These are phyloP conservation scores for Patellaria atrata DNA, from an alignment of 495 filamentous ascomycete species.

Conservation along the genomic window DNA sequence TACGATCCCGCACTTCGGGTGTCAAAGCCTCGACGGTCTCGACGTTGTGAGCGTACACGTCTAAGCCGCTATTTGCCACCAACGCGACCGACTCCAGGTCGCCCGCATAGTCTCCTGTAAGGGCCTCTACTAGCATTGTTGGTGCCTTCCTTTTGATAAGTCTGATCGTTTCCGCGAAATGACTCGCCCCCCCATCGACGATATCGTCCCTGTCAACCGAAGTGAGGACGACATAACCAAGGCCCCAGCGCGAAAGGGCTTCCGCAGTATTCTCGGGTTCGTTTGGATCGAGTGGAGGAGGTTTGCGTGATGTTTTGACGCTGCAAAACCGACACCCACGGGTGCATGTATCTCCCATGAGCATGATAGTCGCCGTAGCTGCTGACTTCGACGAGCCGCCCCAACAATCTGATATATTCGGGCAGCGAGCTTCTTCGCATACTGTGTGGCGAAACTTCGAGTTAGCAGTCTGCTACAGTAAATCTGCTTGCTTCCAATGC, in stretches of 20 bases:
- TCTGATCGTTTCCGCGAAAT: conserved; percentile 89
- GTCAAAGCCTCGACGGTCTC: conserved; percentile 90
- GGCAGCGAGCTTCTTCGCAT: conserved; percentile 93
- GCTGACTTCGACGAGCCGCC: conserved; percentile 74
- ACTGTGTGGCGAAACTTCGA: conserved; percentile 31
- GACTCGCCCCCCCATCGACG: conserved; percentile 69
- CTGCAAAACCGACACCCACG: conserved; percentile 93
- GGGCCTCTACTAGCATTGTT: conserved; percentile 77
- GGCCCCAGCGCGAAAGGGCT: conserved; percentile 78
- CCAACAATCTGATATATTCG: conserved; percentile 97
- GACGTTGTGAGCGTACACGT: conserved; percentile 94
- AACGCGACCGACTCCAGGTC: conserved; percentile 67
- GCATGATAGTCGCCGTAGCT: conserved; percentile 96
- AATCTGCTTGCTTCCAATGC: too few species aligned
- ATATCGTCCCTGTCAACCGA: conserved; percentile 89
- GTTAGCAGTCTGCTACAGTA: neutral
- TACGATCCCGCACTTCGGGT: conserved; percentile 74
- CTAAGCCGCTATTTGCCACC: conserved; percentile 75
- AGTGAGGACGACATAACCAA: conserved; percentile 92
- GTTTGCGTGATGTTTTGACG: conserved; percentile 73
- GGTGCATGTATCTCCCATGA: conserved; percentile 98
- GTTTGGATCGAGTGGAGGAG: conserved; percentile 78
- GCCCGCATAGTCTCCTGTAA: conserved; percentile 82
- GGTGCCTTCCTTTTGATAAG: conserved; percentile 87
- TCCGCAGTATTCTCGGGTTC: conserved; percentile 96